These are phyloP conservation scores for Penicillium sp. DNA, from an alignment of 2,329 filamentous ascomycete species.

Conservation along the genomic window DNA sequence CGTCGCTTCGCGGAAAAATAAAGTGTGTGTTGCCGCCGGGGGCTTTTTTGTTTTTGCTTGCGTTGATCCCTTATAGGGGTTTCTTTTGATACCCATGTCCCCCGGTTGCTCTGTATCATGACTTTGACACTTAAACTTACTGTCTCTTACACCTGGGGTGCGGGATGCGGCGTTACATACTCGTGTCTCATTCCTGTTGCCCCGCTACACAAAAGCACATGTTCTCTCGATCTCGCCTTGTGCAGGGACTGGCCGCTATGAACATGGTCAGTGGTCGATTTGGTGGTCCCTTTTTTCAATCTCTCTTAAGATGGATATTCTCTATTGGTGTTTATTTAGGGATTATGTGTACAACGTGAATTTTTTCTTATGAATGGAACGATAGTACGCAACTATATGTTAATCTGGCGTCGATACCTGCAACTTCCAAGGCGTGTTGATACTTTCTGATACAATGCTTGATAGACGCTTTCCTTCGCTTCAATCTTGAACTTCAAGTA, in stretches of 20 bases:
- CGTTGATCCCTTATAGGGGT: constrained; percentile 10
- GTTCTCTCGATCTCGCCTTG: constrained; percentile 3
- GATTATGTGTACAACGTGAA: constrained; percentile 20
- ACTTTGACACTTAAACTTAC: constrained; percentile 9
- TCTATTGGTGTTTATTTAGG: constrained; percentile 13
- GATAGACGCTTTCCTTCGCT: no score
- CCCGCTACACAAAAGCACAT: constrained; percentile 7
- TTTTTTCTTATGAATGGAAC: constrained; percentile 21
- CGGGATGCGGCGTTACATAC: not conserved
- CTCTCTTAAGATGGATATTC: constrained; percentile 4
- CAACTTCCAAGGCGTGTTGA: no score
- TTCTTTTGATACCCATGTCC: constrained; percentile 26
- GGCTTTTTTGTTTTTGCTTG: constrained; percentile 8
- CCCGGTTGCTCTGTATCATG: constrained; percentile 23
- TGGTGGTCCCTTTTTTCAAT: constrained; percentile 3
- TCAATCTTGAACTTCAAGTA: not conserved
- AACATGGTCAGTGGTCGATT: constrained; percentile 22
- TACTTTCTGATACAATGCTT: no score
- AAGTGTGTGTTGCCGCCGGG: constrained; percentile 5
- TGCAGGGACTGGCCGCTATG: constrained; percentile 22
- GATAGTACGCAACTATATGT: constrained; percentile 8
- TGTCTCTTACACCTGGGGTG: not conserved
- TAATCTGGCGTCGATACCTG: no score
- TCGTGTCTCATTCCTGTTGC: constrained; percentile 2
- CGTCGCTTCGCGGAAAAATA: constrained; percentile 61